Conservation (phyloP, 2,329 filamentous ascomycete genomes). For the Botrytis deweyae region DNA sequence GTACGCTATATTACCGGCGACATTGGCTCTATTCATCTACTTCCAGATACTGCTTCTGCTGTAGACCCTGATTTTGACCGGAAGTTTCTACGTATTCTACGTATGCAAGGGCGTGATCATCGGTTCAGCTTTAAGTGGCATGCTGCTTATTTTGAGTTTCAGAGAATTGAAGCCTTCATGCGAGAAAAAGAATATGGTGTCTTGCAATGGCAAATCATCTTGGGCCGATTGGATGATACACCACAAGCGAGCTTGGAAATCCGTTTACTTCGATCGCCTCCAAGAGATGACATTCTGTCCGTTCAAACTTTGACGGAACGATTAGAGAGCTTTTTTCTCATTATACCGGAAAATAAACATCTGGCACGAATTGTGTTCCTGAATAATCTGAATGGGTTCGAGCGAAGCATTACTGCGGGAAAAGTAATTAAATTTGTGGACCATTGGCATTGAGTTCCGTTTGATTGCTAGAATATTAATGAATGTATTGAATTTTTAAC, state of each 20-base stretch:
- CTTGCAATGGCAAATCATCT: conserved; percentile 11
- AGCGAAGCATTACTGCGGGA: background rate
- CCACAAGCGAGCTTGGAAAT: background rate
- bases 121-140: conserved; percentile 12
- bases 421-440: conserved; percentile 13
- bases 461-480: background rate
- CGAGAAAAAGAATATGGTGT: background rate
- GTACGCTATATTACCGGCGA: conserved; percentile 7
- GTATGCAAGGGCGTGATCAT: conserved; percentile 2
- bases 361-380: background rate
- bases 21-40: background rate
- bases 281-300: background rate
- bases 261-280: background rate
- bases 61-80: background rate
- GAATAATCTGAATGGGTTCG: background rate
- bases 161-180: conserved; percentile 1
- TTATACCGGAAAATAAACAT: background rate
- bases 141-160: conserved; percentile 10
- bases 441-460: background rate
- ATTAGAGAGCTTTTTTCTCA: background rate
- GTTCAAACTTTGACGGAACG: background rate
- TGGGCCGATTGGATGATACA: background rate
- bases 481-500: background rate
- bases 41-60: background rate
- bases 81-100: background rate